phyloP scores from a whole-genome alignment of 2,329 filamentous ascomycete species.

The Fusarium devonianum region DNA sequence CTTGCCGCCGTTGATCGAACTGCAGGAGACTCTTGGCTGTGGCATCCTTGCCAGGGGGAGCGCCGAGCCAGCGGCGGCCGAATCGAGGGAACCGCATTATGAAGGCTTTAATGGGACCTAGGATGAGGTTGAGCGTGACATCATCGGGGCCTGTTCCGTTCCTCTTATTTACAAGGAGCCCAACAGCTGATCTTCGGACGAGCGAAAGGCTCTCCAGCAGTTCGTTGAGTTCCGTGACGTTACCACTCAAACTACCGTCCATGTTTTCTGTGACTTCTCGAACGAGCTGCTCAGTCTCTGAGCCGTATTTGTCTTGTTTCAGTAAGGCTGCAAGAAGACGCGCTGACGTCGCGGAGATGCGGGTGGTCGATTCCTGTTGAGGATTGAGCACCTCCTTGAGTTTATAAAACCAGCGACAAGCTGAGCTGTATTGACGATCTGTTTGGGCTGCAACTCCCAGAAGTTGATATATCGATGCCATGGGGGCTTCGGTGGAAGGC shows the following conservation, averaged over 20 bases:
- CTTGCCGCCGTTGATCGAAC: slow-evolving; percentile 66
- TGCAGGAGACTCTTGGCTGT: slow-evolving; percentile 65
- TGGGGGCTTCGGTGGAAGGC: slow-evolving; percentile 51
- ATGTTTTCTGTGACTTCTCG: slow-evolving; percentile 60
- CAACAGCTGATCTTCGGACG: slow-evolving; percentile 62
- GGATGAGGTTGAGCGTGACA: slow-evolving; percentile 33
- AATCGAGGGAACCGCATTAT: slow-evolving; percentile 67
- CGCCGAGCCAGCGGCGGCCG: slow-evolving; percentile 67
- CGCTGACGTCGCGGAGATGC: slow-evolving; percentile 60
- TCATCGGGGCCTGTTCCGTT: slow-evolving; percentile 22
- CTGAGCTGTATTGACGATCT: slow-evolving; percentile 56
- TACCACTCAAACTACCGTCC: slow-evolving; percentile 67
- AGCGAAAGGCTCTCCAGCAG: slow-evolving; percentile 64
- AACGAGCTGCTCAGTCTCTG: slow-evolving; percentile 53
- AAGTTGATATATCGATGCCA: slow-evolving; percentile 59
- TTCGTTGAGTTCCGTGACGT: slow-evolving; percentile 66
- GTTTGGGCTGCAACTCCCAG: slow-evolving; percentile 59
- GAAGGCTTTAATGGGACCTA: slow-evolving; percentile 60
- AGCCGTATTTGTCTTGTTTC: slow-evolving; percentile 50
- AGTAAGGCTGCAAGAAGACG: slow-evolving; percentile 63
- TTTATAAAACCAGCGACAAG: slow-evolving; percentile 62
- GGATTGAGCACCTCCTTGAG: slow-evolving; percentile 50
- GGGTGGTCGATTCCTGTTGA: slow-evolving; percentile 55
- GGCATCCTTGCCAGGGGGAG: slow-evolving; percentile 58
- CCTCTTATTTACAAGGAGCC: slow-evolving; percentile 50